Conservation (phyloP, 495 filamentous ascomycete species). For the Tuber microsphaerosporum region DNA sequence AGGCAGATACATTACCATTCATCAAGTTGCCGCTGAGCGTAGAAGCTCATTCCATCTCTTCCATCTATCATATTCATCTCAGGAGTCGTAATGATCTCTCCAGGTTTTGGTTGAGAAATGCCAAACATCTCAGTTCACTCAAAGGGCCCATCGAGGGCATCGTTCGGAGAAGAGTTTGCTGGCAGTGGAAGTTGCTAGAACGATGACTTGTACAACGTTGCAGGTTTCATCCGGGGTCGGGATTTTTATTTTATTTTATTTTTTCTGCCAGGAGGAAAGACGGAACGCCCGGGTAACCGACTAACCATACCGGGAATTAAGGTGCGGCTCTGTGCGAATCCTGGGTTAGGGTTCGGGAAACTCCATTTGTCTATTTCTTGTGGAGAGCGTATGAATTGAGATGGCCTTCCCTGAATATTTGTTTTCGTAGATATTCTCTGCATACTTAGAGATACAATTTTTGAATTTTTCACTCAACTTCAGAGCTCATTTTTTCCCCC, state of each 20-base stretch:
- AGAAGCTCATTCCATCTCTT: background rate
- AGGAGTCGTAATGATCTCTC: constrained; percentile 24
- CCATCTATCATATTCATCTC: constrained; percentile 3
- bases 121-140: constrained; percentile 30
- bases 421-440: background rate
- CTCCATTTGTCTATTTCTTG: constrained; percentile 9
- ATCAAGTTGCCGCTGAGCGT: background rate
- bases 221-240: constrained; percentile 38
- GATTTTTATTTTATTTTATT: constrained; percentile 22
- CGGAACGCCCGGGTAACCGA: constrained; percentile 32
- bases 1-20: constrained; percentile 1
- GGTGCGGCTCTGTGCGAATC: constrained; percentile 33
- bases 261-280: constrained; percentile 9
- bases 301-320: constrained; percentile 27
- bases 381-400: constrained; percentile 21
- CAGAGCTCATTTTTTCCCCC: constrained; percentile 3
- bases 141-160: constrained; percentile 20
- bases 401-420: background rate
- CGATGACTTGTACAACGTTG: constrained; percentile 40
- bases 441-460: constrained; percentile 11
- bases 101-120: constrained; percentile 22
- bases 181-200: constrained; percentile 36
- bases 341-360: constrained; percentile 31
- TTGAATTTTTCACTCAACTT: constrained; percentile 10
- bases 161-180: constrained; percentile 29